Conservation (phyloP, 805 yeast genomes). For the Candida tibetensis region DNA sequence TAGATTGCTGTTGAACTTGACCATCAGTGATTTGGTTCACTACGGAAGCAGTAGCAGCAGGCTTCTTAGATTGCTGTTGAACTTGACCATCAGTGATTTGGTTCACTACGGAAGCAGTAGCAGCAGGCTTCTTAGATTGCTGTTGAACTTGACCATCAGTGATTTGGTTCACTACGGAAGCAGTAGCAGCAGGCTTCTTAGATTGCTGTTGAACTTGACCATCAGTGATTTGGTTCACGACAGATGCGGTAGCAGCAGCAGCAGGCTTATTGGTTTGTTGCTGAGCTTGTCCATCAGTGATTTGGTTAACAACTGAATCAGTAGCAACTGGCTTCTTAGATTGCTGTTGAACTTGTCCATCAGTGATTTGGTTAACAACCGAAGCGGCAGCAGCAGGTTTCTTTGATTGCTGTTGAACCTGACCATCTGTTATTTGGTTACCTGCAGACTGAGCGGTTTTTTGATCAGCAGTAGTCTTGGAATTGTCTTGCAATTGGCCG, state of each 20-base stretch:
- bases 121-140: conserved; percentile 25
- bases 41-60: conserved; percentile 18
- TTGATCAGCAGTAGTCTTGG: conserved; percentile 34
- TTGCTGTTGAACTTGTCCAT: conserved; percentile 31
- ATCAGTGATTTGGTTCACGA: conserved; percentile 33
- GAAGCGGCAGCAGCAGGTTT: conserved; percentile 13
- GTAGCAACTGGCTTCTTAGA: conserved; percentile 14
- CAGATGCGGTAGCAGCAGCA: conserved; percentile 19
- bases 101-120: conserved; percentile 32
- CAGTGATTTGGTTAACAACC: conserved; percentile 24
- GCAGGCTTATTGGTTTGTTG: conserved; percentile 24
- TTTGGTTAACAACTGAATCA: conserved; percentile 26
- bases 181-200: conserved; percentile 21
- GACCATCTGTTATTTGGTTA: conserved; percentile 44
- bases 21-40: conserved; percentile 31
- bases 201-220: conserved; percentile 30
- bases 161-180: conserved; percentile 21
- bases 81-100: conserved; percentile 39
- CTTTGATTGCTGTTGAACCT: conserved; percentile 12
- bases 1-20: conserved; percentile 33
- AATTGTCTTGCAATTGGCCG: conserved; percentile 29
- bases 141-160: conserved; percentile 32
- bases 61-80: conserved; percentile 26
- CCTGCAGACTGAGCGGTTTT: conserved; percentile 26
- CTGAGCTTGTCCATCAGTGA: conserved; percentile 32